Evolutionary conservation across 2,329 filamentous ascomycete genomes (phyloP).

Genomic region (Clonostachys byssicola): DNA sequence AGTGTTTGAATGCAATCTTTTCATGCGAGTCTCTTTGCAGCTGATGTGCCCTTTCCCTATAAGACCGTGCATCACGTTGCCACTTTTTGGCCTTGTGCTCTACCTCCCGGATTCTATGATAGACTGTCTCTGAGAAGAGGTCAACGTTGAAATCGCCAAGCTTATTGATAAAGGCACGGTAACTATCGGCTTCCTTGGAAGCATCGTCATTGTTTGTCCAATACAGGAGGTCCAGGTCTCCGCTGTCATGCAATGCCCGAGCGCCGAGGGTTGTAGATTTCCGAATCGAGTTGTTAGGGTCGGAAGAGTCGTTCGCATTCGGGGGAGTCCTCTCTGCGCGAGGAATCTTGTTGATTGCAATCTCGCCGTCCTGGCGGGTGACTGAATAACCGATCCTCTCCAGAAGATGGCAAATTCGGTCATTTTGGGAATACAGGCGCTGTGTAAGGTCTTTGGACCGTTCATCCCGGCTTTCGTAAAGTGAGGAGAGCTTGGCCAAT

Average conservation of each 20-base stretch:
- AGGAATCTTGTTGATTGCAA: constrained; percentile 71
- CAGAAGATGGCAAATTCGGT: constrained; percentile 76
- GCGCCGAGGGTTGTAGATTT: constrained; percentile 47
- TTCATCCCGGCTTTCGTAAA: constrained; percentile 65
- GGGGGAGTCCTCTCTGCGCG: constrained; percentile 51
- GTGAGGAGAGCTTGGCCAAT: constrained; percentile 44
- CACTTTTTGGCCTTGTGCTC: constrained; percentile 92
- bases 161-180: constrained; percentile 67
- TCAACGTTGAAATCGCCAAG: constrained; percentile 80
- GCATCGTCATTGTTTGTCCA: constrained; percentile 73
- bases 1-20: constrained; percentile 92
- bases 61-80: constrained; percentile 81
- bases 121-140: constrained; percentile 76
- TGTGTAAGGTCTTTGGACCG: constrained; percentile 82
- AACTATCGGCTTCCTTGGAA: constrained; percentile 68
- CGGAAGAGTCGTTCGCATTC: constrained; percentile 54
- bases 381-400: constrained; percentile 85
- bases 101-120: constrained; percentile 87
- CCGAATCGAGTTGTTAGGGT: constrained; percentile 48
- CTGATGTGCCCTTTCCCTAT: constrained; percentile 80
- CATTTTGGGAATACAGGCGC: constrained; percentile 77
- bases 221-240: constrained; percentile 70
- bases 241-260: constrained; percentile 53
- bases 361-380: constrained; percentile 65
- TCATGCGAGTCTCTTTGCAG: constrained; percentile 84